Conservation (phyloP, 768 basidiomycete genomes). For the Daedaleopsis sinensis region DNA sequence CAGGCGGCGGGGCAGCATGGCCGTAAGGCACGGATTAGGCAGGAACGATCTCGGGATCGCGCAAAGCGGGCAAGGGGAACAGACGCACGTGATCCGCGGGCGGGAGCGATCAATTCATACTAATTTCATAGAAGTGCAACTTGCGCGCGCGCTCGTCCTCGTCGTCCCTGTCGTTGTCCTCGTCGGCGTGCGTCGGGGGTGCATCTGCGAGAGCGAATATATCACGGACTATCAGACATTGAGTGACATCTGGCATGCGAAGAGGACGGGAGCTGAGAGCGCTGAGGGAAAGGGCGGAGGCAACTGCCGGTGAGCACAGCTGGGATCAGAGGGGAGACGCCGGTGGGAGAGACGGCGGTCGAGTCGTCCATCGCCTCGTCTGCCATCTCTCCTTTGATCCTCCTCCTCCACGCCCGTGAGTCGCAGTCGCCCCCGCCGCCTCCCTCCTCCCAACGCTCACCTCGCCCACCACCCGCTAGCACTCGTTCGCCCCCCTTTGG, state of each 20-base stretch:
- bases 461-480: conserved; percentile 15
- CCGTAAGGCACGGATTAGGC: not conserved
- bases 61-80: not conserved
- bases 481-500: conserved; percentile 1
- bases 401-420: conserved; percentile 13
- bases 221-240: not conserved
- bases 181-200: not conserved
- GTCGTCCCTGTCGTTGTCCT: not conserved
- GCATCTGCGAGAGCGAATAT: not conserved
- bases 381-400: conserved; percentile 21
- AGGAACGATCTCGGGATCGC: not conserved
- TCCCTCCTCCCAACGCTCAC: not conserved
- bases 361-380: not conserved
- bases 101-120: conserved; percentile 2
- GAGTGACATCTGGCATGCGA: not conserved
- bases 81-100: not conserved
- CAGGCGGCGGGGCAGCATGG: not conserved
- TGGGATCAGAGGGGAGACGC: conserved; percentile 3
- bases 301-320: conserved; percentile 1
- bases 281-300: not conserved
- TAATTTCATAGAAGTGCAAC: too few species aligned
- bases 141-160: not conserved
- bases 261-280: not conserved
- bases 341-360: not conserved
- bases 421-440: not conserved